Conservation (phyloP, 2,329 filamentous ascomycete genomes). For the Penicillium corylophilum region DNA sequence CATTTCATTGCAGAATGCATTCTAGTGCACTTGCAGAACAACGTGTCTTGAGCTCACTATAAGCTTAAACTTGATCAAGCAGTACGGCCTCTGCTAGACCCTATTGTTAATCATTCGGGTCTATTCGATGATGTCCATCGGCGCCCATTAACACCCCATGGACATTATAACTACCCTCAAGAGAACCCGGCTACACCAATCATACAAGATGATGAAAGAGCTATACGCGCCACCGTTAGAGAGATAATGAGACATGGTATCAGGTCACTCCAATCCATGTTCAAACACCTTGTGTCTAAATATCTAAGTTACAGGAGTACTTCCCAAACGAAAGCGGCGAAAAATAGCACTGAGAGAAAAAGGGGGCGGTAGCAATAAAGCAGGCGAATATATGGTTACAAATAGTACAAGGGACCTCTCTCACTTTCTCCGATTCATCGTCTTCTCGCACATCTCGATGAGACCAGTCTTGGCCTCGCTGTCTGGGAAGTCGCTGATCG, state of each 20-base stretch:
- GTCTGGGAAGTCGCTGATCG: slow-evolving; percentile 83
- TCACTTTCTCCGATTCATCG: slow-evolving; percentile 81
- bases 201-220: too few species aligned
- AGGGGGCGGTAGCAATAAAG: slow-evolving; percentile 7
- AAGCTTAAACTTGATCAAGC: background rate
- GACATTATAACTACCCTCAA: too few species aligned
- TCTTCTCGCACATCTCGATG: slow-evolving; percentile 91
- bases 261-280: background rate
- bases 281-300: slow-evolving; percentile 6
- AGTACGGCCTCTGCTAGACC: background rate
- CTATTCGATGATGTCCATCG: background rate
- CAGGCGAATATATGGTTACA: slow-evolving; percentile 21
- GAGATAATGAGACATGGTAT: background rate
- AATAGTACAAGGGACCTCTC: slow-evolving; percentile 8
- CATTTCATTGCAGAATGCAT: too few species aligned
- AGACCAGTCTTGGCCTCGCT: slow-evolving; percentile 91
- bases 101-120: background rate
- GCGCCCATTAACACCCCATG: background rate
- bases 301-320: slow-evolving; percentile 23
- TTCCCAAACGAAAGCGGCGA: slow-evolving; percentile 10
- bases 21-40: too few species aligned
- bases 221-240: too few species aligned
- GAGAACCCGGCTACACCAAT: too few species aligned
- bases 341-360: slow-evolving; percentile 5
- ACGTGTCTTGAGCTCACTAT: too few species aligned